phyloP scores from a whole-genome alignment of 345 rosid species.

The Salix arbutifolia region DNA sequence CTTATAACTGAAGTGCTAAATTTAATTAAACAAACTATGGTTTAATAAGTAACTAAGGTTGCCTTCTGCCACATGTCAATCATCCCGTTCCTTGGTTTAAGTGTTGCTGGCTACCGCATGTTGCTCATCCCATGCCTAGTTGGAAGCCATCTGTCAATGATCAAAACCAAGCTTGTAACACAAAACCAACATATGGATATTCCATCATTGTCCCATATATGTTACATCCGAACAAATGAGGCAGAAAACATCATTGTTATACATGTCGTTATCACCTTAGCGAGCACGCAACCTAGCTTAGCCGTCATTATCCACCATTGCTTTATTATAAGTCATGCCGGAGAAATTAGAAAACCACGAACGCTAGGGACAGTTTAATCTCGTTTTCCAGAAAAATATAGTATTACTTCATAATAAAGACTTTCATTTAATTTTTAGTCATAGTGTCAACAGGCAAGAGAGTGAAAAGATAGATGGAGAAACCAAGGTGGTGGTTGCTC shows the following conservation, averaged over 20 bases:
- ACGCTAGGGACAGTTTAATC: background rate
- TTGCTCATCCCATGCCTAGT: no score
- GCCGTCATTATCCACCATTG: background rate
- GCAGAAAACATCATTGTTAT: background rate
- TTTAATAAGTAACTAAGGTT: no score
- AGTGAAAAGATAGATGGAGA: slow-evolving; percentile 33
- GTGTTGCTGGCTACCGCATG: no score
- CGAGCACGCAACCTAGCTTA: background rate
- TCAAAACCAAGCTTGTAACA: no score
- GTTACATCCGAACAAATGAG: background rate
- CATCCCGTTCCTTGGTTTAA: no score
- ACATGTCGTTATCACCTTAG: background rate
- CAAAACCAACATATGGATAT: background rate
- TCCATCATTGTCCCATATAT: background rate
- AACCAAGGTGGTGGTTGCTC: slow-evolving; percentile 20
- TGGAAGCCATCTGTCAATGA: no score
- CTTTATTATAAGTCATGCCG: background rate
- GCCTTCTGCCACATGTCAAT: no score
- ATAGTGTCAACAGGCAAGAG: background rate
- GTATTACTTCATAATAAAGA: background rate
- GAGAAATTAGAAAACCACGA: background rate
- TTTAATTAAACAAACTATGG: no score
- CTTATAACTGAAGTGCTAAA: no score
- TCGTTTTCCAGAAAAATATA: background rate
- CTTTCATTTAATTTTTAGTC: background rate